Base-by-base conservation (phyloP, 176 grass and related monocot genomes). In the Cenchrus fungigraminus region DNA sequence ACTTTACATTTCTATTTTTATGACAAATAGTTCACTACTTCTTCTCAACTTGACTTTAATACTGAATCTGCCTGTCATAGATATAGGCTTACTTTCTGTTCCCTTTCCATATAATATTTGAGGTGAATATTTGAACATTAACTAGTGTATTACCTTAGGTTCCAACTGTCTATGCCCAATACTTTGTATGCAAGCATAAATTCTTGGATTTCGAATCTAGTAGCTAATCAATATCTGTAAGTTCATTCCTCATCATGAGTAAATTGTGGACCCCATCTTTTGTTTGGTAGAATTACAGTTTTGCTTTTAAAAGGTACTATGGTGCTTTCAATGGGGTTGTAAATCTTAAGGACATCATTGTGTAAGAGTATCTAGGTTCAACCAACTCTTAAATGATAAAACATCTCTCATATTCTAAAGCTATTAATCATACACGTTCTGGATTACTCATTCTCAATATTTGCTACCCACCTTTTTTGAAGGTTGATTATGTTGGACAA, bases 1-100 rank as follows among this genome's bases (percentile, higher is more conserved):
- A 94, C 31, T 68, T 78, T 53, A 68, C 85, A 50, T 80, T 52
- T 82, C 16, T 64, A 74, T 80, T 69, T 29, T 53, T 10, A 16
- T 75, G 73, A 55, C 53, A 83, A 31, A 34, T 76, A 64, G 6
- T 79, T 6, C 56, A 79, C 10, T 9, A 9, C 74, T 79, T 47
- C 37, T 68, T 85, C 22, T 20, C 3, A 66, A 82, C 44, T 28
- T 59, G n/a, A 77, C 37, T 68, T 65, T 50, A 78, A 46, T 67
- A 70, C n/a, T 70, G 65, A 54, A 37, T 85, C 32, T 89, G 16
- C 15, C 45, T 47, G 31, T 74, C 80, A 61, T 80, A 45, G 32
- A 28, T 64, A 74, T 31, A 62, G 15, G 64, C 79, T 50, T 74
- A 45, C 61, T 80, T 70, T 25, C 11, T 46, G 22, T 79, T 68